Evolutionary conservation across 257 asterid genomes (phyloP), one percentile per base, ranked within the genome.

Genomic region (Fraxinus anomala): DNA sequence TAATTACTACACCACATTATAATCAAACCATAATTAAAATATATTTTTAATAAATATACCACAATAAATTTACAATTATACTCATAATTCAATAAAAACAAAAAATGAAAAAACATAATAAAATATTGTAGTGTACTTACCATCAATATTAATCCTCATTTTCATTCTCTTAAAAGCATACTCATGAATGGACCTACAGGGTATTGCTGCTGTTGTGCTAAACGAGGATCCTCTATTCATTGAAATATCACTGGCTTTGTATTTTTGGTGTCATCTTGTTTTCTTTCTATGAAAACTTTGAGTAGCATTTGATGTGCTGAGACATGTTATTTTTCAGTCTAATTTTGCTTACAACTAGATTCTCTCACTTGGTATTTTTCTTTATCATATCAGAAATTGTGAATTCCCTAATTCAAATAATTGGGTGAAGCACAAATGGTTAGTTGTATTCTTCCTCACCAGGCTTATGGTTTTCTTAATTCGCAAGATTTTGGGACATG

Each of bases 401-500:
- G 68, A n/a, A 59, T 59, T 17, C 6, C 24, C 63, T 54, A 19
- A 54, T 54, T 17, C 63, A 23, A 54, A n/a, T 54, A 17, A 17
- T 54, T 54, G 23, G 28, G 68, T 7, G 31, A 21, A n/a, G 31
- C 31, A 10, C 17, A 23, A 63, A 24, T 63, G 31, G 26, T 9
- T 63, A 10, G 6, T 54, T 37, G 3, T n/a, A 5, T 1, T 56
- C 14, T 71, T 33, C 33, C 28, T 47, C 44, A 9, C 30, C 36
- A 31, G 28, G 39, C 66, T 81, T 33, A 47, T 56, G 28, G 65
- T 21, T 71, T 74, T 3, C 6, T 3, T n/a, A 21, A 5, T 69
- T 73, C 82, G 54, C 85, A 95, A 98, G 99, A 37, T 95, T 95
- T 51, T 95, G 98, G 99, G 98, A 95, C 75, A 95, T 95, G 99